phyloP scores from a whole-genome alignment of 306 rosid genomes.

The Acmispon strigosus region DNA sequence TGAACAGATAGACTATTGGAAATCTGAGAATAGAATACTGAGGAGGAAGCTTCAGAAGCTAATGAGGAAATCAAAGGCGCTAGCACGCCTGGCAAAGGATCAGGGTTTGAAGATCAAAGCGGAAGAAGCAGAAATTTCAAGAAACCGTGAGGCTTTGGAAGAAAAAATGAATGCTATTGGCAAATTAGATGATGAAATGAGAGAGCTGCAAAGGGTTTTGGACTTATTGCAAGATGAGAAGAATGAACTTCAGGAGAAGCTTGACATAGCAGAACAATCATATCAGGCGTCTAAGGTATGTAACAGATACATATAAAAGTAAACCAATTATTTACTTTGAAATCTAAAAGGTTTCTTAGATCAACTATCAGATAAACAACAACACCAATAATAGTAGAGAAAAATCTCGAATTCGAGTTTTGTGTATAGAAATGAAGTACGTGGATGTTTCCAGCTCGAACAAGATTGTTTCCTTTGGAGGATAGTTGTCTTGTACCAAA shows the following conservation, averaged over 20 bases:
- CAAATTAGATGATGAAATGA: constrained; percentile 36
- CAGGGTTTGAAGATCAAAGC: constrained; percentile 39
- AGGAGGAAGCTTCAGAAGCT: constrained; percentile 40
- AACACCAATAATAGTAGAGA: not conserved
- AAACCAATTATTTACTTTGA: not conserved
- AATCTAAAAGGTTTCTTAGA: not conserved
- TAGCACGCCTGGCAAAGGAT: constrained; percentile 27
- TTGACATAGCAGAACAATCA: constrained; percentile 39
- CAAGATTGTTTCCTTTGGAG: too few relatives aligned
- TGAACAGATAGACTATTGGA: constrained; percentile 41
- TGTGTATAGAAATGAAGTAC: too few relatives aligned
- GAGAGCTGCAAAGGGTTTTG: constrained; percentile 33
- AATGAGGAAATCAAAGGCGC: constrained; percentile 38
- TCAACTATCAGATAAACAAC: not conserved
- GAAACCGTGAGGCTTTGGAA: constrained; percentile 34
- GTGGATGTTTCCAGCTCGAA: too few relatives aligned
- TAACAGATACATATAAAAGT: not conserved
- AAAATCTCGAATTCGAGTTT: too few relatives aligned
- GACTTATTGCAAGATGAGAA: constrained; percentile 43
- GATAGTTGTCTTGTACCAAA: too few relatives aligned
- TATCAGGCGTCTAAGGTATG: constrained; percentile 41
- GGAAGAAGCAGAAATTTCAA: constrained; percentile 35
- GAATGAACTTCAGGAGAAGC: constrained; percentile 34
- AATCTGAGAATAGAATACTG: constrained; percentile 45
- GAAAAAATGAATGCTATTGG: constrained; percentile 18